Percentiles rank a stretch among this genome's conserved stretches.
Conservation (phyloP, 2,329 filamentous ascomycete species). For the Claviceps digitariae region DNA sequence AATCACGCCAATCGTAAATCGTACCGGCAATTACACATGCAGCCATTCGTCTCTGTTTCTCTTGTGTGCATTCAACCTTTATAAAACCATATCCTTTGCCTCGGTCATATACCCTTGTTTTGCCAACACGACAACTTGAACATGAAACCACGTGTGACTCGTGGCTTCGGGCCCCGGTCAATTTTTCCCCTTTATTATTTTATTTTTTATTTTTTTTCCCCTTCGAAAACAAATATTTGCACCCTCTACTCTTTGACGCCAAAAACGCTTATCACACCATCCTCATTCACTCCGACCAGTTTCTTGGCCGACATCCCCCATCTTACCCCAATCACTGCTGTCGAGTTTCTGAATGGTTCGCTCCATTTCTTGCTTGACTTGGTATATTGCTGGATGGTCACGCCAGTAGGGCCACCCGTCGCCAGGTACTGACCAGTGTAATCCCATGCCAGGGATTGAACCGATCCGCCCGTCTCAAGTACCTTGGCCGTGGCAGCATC, state of each 20-base stretch:
- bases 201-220: background rate
- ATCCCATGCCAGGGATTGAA: conserved; percentile 74
- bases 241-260: conserved; percentile 32
- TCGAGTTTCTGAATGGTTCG: conserved; percentile 65
- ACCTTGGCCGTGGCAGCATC: conserved; percentile 69
- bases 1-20: no score
- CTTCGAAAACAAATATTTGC: background rate
- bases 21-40: background rate
- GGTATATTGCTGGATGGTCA: conserved; percentile 79
- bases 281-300: conserved; percentile 34
- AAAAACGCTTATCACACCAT: conserved; percentile 47
- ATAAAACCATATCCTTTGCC: background rate
- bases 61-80: background rate
- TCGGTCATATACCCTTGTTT: background rate
- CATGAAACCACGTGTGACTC: background rate
- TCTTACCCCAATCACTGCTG: conserved; percentile 56
- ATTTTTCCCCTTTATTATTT: background rate
- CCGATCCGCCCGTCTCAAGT: conserved; percentile 70
- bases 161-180: background rate
- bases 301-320: conserved; percentile 69
- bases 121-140: background rate
- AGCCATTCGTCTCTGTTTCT: background rate
- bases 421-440: conserved; percentile 91
- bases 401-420: conserved; percentile 62
- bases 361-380: conserved; percentile 84